Evolutionary conservation across 2,329 filamentous ascomycete species (phyloP), one percentile per base, ranked within the genome.

Genomic region (Claviceps cyperi): DNA sequence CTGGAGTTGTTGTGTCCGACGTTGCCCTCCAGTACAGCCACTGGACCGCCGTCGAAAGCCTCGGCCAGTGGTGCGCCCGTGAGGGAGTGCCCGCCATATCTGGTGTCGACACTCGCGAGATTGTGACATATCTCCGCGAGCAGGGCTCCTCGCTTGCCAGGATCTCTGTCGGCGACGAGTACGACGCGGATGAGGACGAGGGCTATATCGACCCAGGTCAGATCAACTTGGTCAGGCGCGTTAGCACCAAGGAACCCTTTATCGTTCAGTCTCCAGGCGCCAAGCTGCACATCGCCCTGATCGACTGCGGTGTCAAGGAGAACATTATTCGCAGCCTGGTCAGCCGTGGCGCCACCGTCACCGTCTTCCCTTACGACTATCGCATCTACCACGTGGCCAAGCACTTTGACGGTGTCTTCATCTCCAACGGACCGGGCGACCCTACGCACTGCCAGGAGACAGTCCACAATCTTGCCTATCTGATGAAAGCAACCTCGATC

Each of bases 301-400:
- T 98, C 64, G 92, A 98, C 71, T 98, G 92, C 63, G 92, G 92
- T 74, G 92, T 97, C 59, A 98, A 98, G 80, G 92, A 98, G 79
- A 98, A 98, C 75, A 98, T 98, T 61, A 82, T 98, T 53, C 88
- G 92, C 63, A 94, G 86, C 66, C 76, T 98, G 53, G 90, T 97
- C 63, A 83, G 79, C 69, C 89, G 92, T 56, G 92, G 92, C 53
- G 87, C 90, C 49, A 90, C 86, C 55, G 86, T 94, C 56, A 97
- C 92, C 40, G 86, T 88, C 61, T 94, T 98, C 75, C 92, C 92
- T 52, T 96, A 85, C 71, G 83, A 97, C 74, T 97, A 92, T 73
- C 91, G 90, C 49, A 92, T 98, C 66, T 90, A 97, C 78, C 96
- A 97, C 78, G 86, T 96, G 38, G 86, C 92, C 51, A 86, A 94